Conservation (phyloP, 225 moss, liverwort and hornwort genomes). For the Bryoerythrophyllum caledonicum region DNA sequence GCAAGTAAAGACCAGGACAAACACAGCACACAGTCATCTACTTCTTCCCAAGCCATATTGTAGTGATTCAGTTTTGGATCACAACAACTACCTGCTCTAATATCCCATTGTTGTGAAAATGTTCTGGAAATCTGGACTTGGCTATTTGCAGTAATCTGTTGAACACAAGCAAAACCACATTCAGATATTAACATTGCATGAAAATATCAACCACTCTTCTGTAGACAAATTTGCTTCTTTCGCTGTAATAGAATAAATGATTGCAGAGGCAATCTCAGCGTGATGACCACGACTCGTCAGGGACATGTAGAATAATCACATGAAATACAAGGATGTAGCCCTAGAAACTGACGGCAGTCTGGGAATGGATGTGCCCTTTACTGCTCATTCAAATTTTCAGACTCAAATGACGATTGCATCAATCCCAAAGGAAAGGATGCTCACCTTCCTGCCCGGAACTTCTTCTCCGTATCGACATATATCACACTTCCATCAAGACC, state of each 20-base stretch:
- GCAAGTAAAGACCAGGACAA: neutral
- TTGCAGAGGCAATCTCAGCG: constrained; percentile 7
- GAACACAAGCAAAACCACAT: constrained; percentile 5
- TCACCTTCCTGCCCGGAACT: constrained; percentile 62
- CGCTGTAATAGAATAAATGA: neutral
- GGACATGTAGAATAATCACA: neutral
- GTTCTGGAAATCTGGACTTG: constrained; percentile 50
- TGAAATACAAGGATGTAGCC: neutral
- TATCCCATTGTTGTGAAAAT: constrained; percentile 31
- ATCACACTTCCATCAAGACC: constrained; percentile 60
- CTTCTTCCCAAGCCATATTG: constrained; percentile 4
- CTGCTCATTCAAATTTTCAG: neutral
- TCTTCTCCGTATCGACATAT: constrained; percentile 75
- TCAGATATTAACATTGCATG: neutral
- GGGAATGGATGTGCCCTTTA: neutral
- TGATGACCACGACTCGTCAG: constrained; percentile 10
- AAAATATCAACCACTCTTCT: neutral
- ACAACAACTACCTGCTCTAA: constrained; percentile 50
- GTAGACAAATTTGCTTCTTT: neutral
- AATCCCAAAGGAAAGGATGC: neutral
- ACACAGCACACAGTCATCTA: neutral
- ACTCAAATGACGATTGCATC: neutral
- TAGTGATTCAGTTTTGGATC: neutral
- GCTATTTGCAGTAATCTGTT: constrained; percentile 75
- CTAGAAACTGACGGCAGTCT: constrained; percentile 3